Conservation (phyloP, 2,329 filamentous ascomycete genomes). For the Trichoderma koningiopsis region DNA sequence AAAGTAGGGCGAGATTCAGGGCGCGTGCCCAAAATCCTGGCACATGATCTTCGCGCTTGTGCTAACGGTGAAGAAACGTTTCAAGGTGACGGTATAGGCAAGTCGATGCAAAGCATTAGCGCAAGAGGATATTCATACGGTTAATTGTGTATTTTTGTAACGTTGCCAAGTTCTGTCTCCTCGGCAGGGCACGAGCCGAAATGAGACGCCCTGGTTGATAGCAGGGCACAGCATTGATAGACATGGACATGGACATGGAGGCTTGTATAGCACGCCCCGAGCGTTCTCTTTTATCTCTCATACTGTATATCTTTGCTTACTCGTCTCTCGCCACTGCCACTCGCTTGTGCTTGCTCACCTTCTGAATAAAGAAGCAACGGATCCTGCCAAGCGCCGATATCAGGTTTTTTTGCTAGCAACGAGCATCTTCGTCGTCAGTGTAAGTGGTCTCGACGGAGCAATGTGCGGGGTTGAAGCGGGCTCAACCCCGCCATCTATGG, state of each 20-base stretch:
- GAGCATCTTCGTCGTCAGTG: background rate
- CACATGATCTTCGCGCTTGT: conserved; percentile 2
- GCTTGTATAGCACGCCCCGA: background rate
- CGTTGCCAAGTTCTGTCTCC: background rate
- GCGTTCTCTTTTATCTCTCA: background rate
- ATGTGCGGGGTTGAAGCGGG: background rate
- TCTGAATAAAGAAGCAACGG: background rate
- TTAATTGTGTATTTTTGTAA: background rate
- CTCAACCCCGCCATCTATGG: conserved; percentile 12
- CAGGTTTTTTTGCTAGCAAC: background rate
- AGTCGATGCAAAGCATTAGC: background rate
- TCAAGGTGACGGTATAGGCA: background rate
- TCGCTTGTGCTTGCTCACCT: background rate
- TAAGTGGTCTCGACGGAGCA: background rate
- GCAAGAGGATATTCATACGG: background rate
- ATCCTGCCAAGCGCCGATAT: background rate
- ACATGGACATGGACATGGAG: background rate
- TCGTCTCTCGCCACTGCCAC: background rate
- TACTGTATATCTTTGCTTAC: background rate
- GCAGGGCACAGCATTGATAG: background rate
- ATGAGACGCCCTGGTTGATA: background rate
- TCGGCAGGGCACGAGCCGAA: background rate
- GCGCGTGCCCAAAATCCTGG: background rate
- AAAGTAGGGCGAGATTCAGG: background rate
- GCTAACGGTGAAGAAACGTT: conserved; percentile 1